These are phyloP conservation scores for Clitopilus hobsonii DNA, from an alignment of 768 basidiomycete species.

Conservation along the genomic window DNA sequence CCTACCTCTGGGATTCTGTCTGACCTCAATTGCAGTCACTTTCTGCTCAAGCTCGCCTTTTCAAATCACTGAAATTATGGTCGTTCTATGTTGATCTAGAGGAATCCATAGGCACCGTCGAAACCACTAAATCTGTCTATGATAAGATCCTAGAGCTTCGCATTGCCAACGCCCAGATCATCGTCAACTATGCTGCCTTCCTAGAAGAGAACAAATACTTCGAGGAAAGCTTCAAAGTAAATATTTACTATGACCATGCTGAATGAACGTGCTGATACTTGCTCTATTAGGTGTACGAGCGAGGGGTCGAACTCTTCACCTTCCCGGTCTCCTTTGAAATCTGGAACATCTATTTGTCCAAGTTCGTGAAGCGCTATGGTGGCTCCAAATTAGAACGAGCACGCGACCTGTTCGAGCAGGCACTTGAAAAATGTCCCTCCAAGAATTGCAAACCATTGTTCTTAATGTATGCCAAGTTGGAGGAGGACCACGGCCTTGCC, in stretches of 20 bases:
- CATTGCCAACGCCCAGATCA: constrained; percentile 97
- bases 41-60: constrained; percentile 82
- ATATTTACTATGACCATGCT: constrained; percentile 3
- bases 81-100: constrained; percentile 98
- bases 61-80: constrained; percentile 98
- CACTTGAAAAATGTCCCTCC: constrained; percentile 91
- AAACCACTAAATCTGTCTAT: constrained; percentile 87
- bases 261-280: constrained; percentile 7
- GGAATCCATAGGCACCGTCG: constrained; percentile 93
- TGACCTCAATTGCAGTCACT: constrained; percentile 48
- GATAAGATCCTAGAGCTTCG: constrained; percentile 95
- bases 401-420: constrained; percentile 97
- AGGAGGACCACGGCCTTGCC: constrained; percentile 92
- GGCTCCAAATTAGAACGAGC: constrained; percentile 92
- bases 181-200: constrained; percentile 96
- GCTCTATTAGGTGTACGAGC: constrained; percentile 75
- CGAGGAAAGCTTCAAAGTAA: constrained; percentile 96
- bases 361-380: constrained; percentile 95
- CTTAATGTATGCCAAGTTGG: constrained; percentile 92
- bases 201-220: constrained; percentile 97
- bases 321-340: constrained; percentile 98
- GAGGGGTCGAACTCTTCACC: constrained; percentile 95
- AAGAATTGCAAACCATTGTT: constrained; percentile 94
- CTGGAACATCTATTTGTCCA: constrained; percentile 98
- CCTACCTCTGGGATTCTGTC: background rate